Base-by-base conservation (phyloP, 2,329 filamentous ascomycete genomes). In the Bipolaris bicolor region DNA sequence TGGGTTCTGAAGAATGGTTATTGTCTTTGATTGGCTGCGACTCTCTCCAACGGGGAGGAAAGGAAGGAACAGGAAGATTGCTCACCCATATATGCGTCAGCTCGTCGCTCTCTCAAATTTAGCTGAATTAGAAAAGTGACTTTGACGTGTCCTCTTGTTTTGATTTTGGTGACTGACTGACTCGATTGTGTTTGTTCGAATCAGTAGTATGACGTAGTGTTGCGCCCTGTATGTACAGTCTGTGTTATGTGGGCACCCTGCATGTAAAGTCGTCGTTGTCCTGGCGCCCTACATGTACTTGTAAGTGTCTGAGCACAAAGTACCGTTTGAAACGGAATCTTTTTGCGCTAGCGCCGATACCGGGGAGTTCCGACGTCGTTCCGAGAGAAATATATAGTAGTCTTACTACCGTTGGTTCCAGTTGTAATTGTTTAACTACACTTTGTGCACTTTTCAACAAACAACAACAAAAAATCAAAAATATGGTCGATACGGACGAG, bases 11-110 rank as follows among this genome's bases (percentile, higher is more conserved):
- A 65, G 62, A 64, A 65, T 69, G 67, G 63, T 56, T 58, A 63
- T 49, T 58, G 64, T 63, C 60, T 67, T 68, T 65, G 52, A 66
- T 72, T 65, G 58, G 67, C 64, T 70, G 67, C 63, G 57, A 66
- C 57, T 62, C 60, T 64, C 68, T 65, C 61, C 52, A 63, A 55
- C 48, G 56, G 58, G 58, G 60, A 6, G 55, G 55, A 56, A 56
- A 62, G 58, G 59, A 62, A 66, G 63, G 51, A 63, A 60, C 3
- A 64, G 56, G 60, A 55, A 65, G 58, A 69, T 65, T 73, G 68
- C 51, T 66, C 58, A 48, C 52, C 49, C 54, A 49, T 40, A 52
- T 61, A 61, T 66, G 56, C 61, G 49, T 63, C 62, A 65, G 70
- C 70, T 69, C 59, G 64, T 66, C 70, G 57, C 58, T 73, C 70